Base-by-base conservation (phyloP, 2,329 filamentous ascomycete genomes). In the Aspergillus flavus region DNA sequence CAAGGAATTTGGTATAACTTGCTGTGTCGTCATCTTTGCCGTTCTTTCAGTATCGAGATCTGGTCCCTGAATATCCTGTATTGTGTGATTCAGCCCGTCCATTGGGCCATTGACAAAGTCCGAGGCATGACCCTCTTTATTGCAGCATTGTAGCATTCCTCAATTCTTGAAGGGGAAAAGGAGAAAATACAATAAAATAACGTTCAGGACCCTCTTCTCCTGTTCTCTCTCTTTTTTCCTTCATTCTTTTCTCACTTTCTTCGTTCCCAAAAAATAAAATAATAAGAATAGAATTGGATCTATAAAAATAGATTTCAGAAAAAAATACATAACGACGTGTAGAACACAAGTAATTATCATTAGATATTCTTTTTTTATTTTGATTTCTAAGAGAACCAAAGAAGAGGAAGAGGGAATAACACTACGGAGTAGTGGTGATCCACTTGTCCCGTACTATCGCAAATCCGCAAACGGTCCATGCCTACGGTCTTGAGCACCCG, bases 401-500 rank as follows among this genome's bases (percentile, higher is more conserved):
- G 48, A 11, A 19, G 19, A 21, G 46, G 26, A 10, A 52, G 10
- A 32, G 30, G 5, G n/a, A n/a, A 30, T 19, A 30, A 30, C 14
- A 32, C 26, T 9, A 32, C 4, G 9, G 14, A 52, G 7, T 6
- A 30, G 30, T 10, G 28, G 6, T 52, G 48, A 19, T 12, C 48
- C 48, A 52, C 48, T 52, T 52, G 46, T 50, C 14, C 46, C 46
- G 23, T 28, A 28, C 26, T 52, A 32, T 32, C 28, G 48, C 48
- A n/a, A 52, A 52, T 52, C 48, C 28, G 48, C 48, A 52, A 52
- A 52, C 48, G 36, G 28, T 52, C 28, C 48, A 52, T 52, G 48
- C 48, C 19, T 32, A n/a, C 12, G 19, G 46, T 21, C 45, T 14
- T 48, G 21, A 48, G 26, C 14, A 30, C 26, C 26, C 14, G 46